These are phyloP conservation scores for Lunularia cruciata DNA, from an alignment of 225 moss, liverwort and hornwort genomes.

Conservation along the genomic window DNA sequence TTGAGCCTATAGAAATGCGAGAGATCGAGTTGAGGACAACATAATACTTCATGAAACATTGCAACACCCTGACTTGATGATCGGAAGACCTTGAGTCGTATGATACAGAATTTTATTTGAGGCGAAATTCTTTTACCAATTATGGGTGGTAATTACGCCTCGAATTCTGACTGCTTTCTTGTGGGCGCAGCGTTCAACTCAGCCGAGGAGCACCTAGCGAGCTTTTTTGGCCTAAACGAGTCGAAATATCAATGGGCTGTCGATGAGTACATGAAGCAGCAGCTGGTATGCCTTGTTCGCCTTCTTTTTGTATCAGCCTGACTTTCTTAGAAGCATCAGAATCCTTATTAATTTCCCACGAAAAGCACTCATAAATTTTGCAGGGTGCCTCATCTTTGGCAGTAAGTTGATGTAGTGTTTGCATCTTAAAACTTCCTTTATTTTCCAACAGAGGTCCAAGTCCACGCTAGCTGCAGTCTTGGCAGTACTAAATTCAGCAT, in stretches of 20 bases:
- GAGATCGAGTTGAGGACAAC: too few relatives aligned
- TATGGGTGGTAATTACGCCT: too few relatives aligned
- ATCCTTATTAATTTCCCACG: not conserved
- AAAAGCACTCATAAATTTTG: too few relatives aligned
- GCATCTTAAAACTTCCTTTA: too few relatives aligned
- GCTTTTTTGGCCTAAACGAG: constrained; percentile 76
- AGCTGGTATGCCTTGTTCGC: constrained; percentile 46
- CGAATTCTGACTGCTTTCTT: not conserved
- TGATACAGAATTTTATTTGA: not conserved
- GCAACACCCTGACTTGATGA: too few relatives aligned
- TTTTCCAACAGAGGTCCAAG: too few relatives aligned
- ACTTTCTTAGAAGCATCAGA: not conserved
- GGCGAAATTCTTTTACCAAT: too few relatives aligned
- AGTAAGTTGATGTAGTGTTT: too few relatives aligned
- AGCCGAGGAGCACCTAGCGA: constrained; percentile 62
- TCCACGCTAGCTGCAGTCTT: too few relatives aligned
- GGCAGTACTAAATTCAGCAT: too few relatives aligned
- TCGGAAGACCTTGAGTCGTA: not conserved
- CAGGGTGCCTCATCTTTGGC: not conserved
- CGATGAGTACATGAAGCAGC: constrained; percentile 73
- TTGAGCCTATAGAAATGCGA: too few relatives aligned
- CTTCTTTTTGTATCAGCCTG: not conserved
- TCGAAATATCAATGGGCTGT: constrained; percentile 94
- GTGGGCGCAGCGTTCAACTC: constrained; percentile 28
- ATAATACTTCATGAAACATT: too few relatives aligned